Percentiles rank a stretch among this genome's conserved stretches.
Evolutionary conservation across 148 eudicot genomes (phyloP).

Genomic region (Vaccinium corymbosum): DNA sequence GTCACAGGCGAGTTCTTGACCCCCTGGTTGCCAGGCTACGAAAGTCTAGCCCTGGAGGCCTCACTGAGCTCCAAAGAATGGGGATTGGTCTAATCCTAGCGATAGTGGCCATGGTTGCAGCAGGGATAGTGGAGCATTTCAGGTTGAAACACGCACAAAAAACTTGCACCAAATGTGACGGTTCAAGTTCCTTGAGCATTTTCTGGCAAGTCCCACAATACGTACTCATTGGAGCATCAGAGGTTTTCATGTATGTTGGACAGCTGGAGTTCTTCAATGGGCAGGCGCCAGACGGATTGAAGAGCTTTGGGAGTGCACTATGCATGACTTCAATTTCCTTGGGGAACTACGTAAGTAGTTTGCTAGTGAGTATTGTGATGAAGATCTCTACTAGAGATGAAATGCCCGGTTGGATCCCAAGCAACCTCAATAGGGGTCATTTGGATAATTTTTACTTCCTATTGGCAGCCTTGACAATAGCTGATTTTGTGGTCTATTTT

Average conservation of each 20-base stretch:
- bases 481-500: conserved; percentile 47
- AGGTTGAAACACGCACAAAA: conserved; percentile 34
- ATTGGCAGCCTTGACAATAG: conserved; percentile 40
- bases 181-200: conserved; percentile 48
- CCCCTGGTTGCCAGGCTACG: conserved; percentile 37
- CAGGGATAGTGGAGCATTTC: conserved; percentile 51
- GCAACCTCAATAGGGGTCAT: conserved; percentile 62
- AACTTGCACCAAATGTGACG: conserved; percentile 26
- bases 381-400: conserved; percentile 35
- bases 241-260: conserved; percentile 75
- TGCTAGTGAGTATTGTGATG: conserved; percentile 54
- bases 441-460: conserved; percentile 58
- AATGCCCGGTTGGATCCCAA: conserved; percentile 70
- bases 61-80: conserved; percentile 64
- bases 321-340: conserved; percentile 65
- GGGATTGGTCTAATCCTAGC: conserved; percentile 61
- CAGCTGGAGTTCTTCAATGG: conserved; percentile 68
- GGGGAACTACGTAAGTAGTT: conserved; percentile 62
- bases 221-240: conserved; percentile 61
- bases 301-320: conserved; percentile 72
- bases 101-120: conserved; percentile 50
- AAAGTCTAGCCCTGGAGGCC: conserved; percentile 33
- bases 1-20: conserved; percentile 38
- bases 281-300: conserved; percentile 59
- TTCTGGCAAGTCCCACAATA: conserved; percentile 76